Evolutionary conservation across 805 yeast species (phyloP).

Genomic region (Candida sanyiensis): DNA sequence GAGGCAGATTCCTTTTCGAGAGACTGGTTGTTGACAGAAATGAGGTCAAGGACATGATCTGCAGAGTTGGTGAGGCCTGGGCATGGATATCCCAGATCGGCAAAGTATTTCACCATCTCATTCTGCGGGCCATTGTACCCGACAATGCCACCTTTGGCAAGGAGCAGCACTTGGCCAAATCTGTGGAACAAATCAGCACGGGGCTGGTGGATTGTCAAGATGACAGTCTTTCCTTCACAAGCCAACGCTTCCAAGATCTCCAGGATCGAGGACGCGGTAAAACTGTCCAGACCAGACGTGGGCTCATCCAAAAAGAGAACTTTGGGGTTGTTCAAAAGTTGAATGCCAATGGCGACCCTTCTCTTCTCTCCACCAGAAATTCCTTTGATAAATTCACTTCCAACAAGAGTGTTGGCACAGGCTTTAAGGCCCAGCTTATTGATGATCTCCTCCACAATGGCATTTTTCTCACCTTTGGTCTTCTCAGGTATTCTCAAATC

Average conservation of each 20-base stretch:
- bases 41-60: constrained; percentile 67
- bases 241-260: constrained; percentile 55
- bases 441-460: constrained; percentile 52
- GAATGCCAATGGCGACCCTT: constrained; percentile 78
- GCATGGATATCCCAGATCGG: constrained; percentile 43
- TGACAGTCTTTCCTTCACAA: constrained; percentile 58
- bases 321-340: constrained; percentile 66
- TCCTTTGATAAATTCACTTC: constrained; percentile 60
- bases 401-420: constrained; percentile 71
- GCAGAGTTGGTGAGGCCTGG: constrained; percentile 67
- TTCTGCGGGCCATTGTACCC: constrained; percentile 62
- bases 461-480: constrained; percentile 36
- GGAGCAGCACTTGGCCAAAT: constrained; percentile 67
- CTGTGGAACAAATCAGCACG: constrained; percentile 57
- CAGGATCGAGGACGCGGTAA: constrained; percentile 69
- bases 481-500: constrained; percentile 51
- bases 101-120: constrained; percentile 45
- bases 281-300: constrained; percentile 81
- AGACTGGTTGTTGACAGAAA: constrained; percentile 37
- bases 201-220: constrained; percentile 83
- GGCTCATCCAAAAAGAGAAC: constrained; percentile 80
- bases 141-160: constrained; percentile 74
- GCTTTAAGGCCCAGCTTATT: constrained; percentile 62
- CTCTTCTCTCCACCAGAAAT: constrained; percentile 80
- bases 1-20: constrained; percentile 14